Percentiles rank a stretch among this genome's conserved stretches.
Evolutionary conservation across 768 basidiomycete species (phyloP).

Genomic region (Rhizopogon sp.): DNA sequence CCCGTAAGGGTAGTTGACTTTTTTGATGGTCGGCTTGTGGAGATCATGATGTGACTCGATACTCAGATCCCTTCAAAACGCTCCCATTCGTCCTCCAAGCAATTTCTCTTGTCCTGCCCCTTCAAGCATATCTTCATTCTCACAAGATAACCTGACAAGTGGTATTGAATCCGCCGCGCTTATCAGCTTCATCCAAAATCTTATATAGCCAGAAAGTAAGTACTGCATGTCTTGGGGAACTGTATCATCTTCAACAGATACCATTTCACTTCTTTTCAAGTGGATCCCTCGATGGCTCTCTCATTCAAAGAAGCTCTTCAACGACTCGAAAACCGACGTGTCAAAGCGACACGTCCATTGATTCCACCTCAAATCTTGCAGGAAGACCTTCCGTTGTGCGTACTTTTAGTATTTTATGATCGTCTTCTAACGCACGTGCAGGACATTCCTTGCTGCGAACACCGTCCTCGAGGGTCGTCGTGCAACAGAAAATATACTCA

Average conservation of each 20-base stretch:
- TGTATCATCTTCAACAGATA: slow-evolving; percentile 16
- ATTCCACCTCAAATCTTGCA: slow-evolving; percentile 94
- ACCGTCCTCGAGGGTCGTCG: slow-evolving; percentile 86
- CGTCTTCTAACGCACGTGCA: slow-evolving; percentile 24
- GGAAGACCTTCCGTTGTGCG: slow-evolving; percentile 87
- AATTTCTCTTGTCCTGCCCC: slow-evolving; percentile 1
- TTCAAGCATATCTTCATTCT: slow-evolving; percentile 2
- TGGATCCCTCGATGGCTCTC: slow-evolving; percentile 58
- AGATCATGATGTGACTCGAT: slow-evolving; percentile 4
- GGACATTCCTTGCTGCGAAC: slow-evolving; percentile 75
- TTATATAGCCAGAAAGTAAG: slow-evolving; percentile 22
- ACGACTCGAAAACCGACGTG: slow-evolving; percentile 82
- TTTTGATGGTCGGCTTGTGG: neutral
- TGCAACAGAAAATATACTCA: slow-evolving; percentile 72
- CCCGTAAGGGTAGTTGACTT: neutral
- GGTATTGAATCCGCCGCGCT: slow-evolving; percentile 9
- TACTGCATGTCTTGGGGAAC: neutral
- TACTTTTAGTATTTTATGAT: neutral
- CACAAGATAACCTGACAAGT: slow-evolving; percentile 4
- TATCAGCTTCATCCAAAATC: neutral
- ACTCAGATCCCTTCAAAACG: slow-evolving; percentile 1
- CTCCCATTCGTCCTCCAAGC: neutral
- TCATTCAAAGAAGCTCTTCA: slow-evolving; percentile 75
- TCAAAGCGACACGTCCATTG: slow-evolving; percentile 81
- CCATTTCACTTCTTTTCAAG: slow-evolving; percentile 10